These are phyloP conservation scores for Lipomyces chichibuensis DNA, from an alignment of 805 yeast genomes.

Conservation along the genomic window DNA sequence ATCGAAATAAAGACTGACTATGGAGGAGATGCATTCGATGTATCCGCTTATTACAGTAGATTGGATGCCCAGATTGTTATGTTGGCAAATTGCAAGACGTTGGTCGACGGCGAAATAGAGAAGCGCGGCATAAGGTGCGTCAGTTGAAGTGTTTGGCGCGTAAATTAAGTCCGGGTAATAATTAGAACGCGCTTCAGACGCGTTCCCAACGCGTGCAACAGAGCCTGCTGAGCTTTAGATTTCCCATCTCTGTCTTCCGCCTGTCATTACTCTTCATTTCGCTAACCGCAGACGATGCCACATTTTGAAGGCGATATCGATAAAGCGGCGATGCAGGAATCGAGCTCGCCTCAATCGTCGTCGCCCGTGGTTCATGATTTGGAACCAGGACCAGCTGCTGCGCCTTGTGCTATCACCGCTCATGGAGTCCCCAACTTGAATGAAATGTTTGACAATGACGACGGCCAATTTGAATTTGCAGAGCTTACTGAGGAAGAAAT, in stretches of 20 bases:
- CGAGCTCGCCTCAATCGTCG: conserved; percentile 29
- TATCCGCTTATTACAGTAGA: background rate
- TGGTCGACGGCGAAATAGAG: too few species aligned
- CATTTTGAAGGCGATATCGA: conserved; percentile 21
- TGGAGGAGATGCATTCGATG: background rate
- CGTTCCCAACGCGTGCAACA: too few species aligned
- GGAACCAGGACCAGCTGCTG: conserved; percentile 10
- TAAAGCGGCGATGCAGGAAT: background rate
- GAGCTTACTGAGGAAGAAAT: background rate
- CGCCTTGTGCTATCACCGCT: conserved; percentile 1
- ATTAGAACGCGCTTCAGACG: too few species aligned
- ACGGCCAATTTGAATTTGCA: background rate
- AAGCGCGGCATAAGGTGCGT: too few species aligned
- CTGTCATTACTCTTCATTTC: background rate
- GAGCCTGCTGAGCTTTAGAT: too few species aligned
- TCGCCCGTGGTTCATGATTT: conserved; percentile 19
- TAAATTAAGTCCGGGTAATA: too few species aligned
- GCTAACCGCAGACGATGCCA: conserved; percentile 17
- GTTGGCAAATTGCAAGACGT: too few species aligned
- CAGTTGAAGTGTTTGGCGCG: too few species aligned
- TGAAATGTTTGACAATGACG: conserved; percentile 10
- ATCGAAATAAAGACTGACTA: background rate
- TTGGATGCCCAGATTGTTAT: background rate
- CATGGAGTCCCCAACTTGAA: background rate
- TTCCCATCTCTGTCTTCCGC: background rate